A percentile compares a stretch with the other conserved stretches of the same genome.
These are phyloP conservation scores for Vitis hybrid DNA, from an alignment of 177 flowering plant genomes.

Conservation along the genomic window DNA sequence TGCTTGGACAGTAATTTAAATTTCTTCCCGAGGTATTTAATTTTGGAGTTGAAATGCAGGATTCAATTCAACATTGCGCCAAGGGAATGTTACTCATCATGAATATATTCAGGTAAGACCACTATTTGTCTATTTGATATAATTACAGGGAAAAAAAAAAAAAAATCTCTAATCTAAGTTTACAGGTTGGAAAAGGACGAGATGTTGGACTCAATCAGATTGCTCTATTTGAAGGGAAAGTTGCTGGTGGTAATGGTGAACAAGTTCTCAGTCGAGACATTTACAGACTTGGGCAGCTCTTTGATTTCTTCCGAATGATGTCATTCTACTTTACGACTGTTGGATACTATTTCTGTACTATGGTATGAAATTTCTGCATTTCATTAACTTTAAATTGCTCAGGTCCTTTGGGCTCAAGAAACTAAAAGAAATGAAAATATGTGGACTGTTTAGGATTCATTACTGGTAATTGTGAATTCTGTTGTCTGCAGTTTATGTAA, in stretches of 20 bases:
- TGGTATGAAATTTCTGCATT: slow-evolving; percentile 52
- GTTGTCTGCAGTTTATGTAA: no score
- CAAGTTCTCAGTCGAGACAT: slow-evolving; percentile 93
- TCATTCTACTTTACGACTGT: slow-evolving; percentile 93
- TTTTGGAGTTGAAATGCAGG: slow-evolving; percentile 42
- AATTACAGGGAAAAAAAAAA: not conserved
- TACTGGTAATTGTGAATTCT: no score
- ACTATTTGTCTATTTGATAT: not conserved
- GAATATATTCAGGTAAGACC: slow-evolving; percentile 83
- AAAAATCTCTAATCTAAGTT: not conserved
- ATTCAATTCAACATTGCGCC: slow-evolving; percentile 84
- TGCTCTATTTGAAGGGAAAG: slow-evolving; percentile 95
- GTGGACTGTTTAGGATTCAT: no score
- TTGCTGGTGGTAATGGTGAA: slow-evolving; percentile 97
- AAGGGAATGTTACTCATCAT: slow-evolving; percentile 93
- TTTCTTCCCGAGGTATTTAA: not conserved
- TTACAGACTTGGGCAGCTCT: slow-evolving; percentile 92
- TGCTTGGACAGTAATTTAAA: not conserved
- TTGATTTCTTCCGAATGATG: slow-evolving; percentile 94
- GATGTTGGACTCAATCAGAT: slow-evolving; percentile 97
- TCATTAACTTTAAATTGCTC: not conserved
- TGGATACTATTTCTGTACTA: slow-evolving; percentile 88
- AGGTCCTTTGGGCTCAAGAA: no score
- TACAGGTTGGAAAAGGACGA: slow-evolving; percentile 92
- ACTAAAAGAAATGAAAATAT: no score